phyloP scores from a whole-genome alignment of 2,329 filamentous ascomycete genomes.

The Cladophialophora carrionii region DNA sequence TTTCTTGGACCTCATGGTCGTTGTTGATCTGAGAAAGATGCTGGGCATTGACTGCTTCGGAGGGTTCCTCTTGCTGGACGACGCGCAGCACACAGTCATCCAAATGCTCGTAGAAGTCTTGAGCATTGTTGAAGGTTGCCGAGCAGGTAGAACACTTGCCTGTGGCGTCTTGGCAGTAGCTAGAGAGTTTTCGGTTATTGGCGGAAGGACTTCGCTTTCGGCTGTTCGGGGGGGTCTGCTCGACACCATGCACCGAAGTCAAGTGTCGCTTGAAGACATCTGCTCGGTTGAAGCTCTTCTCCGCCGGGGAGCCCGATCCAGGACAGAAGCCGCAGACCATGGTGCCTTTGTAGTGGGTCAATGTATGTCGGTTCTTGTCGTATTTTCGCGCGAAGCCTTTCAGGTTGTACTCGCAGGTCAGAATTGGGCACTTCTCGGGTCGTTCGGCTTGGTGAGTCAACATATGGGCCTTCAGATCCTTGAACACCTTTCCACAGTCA shows the following conservation, averaged over 20 bases:
- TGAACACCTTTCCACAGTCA: conserved; percentile 83
- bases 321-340: conserved; percentile 97
- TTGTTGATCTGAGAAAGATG: conserved; percentile 62
- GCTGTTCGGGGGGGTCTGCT: conserved; percentile 90
- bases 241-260: conserved; percentile 86
- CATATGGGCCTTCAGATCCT: conserved; percentile 92
- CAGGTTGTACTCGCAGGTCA: conserved; percentile 85
- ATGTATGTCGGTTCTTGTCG: conserved; percentile 91
- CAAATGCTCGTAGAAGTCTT: conserved; percentile 97
- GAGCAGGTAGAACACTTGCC: conserved; percentile 93
- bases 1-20: conserved; percentile 61
- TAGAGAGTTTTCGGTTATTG: conserved; percentile 67
- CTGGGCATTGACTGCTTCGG: conserved; percentile 61
- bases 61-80: conserved; percentile 62
- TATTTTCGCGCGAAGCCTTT: conserved; percentile 96
- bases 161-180: conserved; percentile 74
- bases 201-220: conserved; percentile 69
- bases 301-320: conserved; percentile 80
- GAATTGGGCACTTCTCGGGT: conserved; percentile 91
- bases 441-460: conserved; percentile 88
- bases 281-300: conserved; percentile 94
- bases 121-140: conserved; percentile 78
- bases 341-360: conserved; percentile 95
- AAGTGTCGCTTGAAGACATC: conserved; percentile 95
- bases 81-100: conserved; percentile 70